Conservation (phyloP, 1,139 yeast genomes). For the Groenewaldozyma auringiensis region DNA sequence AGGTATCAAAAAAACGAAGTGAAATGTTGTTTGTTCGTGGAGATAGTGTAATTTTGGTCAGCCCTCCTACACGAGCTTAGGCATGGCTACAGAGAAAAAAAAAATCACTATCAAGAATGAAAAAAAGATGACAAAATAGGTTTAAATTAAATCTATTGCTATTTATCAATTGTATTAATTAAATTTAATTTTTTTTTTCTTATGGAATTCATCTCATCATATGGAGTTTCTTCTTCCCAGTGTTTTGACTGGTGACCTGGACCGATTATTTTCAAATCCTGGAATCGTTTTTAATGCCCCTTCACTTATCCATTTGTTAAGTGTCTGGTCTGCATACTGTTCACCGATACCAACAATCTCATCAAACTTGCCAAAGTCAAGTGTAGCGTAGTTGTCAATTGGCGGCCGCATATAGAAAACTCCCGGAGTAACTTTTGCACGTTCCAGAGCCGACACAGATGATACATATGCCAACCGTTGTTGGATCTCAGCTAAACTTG, state of each 20-base stretch:
- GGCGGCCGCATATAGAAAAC: slow-evolving; percentile 93
- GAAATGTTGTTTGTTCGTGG: slow-evolving; percentile 97
- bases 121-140: background rate
- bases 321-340: slow-evolving; percentile 55
- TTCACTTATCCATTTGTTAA: slow-evolving; percentile 46
- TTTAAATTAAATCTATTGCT: background rate
- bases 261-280: slow-evolving; percentile 35
- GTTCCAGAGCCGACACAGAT: slow-evolving; percentile 85
- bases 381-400: slow-evolving; percentile 80
- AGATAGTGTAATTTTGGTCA: slow-evolving; percentile 80
- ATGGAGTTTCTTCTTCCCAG: slow-evolving; percentile 57
- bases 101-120: background rate
- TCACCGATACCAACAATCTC: slow-evolving; percentile 81
- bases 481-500: slow-evolving; percentile 93
- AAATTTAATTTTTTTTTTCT: background rate
- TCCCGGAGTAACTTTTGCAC: slow-evolving; percentile 77
- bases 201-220: slow-evolving; percentile 17
- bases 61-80: slow-evolving; percentile 32
- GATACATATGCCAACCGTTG: slow-evolving; percentile 90
- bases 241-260: slow-evolving; percentile 22
- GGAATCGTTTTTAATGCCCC: slow-evolving; percentile 58
- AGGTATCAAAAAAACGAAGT: slow-evolving; percentile 52
- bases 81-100: background rate
- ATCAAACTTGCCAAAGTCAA: slow-evolving; percentile 87
- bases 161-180: slow-evolving; percentile 5